phyloP scores from a whole-genome alignment of 768 basidiomycete species.

The Cyathus striatus region DNA sequence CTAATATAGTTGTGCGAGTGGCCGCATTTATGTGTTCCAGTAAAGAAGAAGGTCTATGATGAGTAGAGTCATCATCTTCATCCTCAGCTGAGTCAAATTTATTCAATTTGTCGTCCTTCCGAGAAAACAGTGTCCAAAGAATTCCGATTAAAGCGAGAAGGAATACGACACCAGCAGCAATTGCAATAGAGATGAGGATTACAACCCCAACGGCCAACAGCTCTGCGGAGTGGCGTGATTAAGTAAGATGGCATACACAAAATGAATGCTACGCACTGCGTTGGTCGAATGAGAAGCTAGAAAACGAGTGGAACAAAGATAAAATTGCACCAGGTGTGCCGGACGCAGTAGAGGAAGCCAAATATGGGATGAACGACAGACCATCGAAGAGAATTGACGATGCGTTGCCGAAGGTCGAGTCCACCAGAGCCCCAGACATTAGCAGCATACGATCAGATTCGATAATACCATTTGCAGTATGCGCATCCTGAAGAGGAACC shows the following conservation, averaged over 20 bases:
- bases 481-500: slow-evolving; percentile 83
- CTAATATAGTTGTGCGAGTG: slow-evolving; percentile 78
- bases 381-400: slow-evolving; percentile 91
- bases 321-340: slow-evolving; percentile 70
- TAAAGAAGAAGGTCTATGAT: slow-evolving; percentile 81
- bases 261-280: slow-evolving; percentile 44
- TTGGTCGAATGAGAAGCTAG: slow-evolving; percentile 70
- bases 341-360: slow-evolving; percentile 58
- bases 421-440: slow-evolving; percentile 74
- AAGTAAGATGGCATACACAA: slow-evolving; percentile 4
- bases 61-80: slow-evolving; percentile 71
- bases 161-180: slow-evolving; percentile 91
- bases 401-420: slow-evolving; percentile 68
- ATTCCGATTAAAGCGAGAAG: slow-evolving; percentile 81
- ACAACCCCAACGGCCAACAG: slow-evolving; percentile 91
- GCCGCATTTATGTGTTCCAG: slow-evolving; percentile 90
- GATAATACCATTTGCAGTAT: slow-evolving; percentile 63
- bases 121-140: slow-evolving; percentile 82
- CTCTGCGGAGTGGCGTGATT: slow-evolving; percentile 37
- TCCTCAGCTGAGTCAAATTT: slow-evolving; percentile 62
- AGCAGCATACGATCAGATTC: slow-evolving; percentile 86
- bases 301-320: slow-evolving; percentile 78
- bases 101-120: slow-evolving; percentile 66
- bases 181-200: slow-evolving; percentile 96
- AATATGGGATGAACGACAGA: slow-evolving; percentile 72